Evolutionary conservation across 805 yeast species (phyloP), one percentile per base, ranked within the genome.

Genomic region (Candida fluviatilis): DNA sequence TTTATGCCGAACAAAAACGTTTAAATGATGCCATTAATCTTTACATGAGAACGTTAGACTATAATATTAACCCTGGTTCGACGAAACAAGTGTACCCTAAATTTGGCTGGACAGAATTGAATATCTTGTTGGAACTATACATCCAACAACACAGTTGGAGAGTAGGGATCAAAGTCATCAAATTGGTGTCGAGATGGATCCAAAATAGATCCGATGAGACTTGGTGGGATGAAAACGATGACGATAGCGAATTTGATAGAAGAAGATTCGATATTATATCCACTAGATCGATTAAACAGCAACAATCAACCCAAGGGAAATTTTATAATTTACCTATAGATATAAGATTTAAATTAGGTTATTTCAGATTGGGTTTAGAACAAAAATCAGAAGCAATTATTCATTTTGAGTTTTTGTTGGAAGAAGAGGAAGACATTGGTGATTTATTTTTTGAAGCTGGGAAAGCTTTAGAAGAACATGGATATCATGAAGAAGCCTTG

Each of bases 91-190:
- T 40, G 46, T 59, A 59, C 19, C 72, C 87, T 1, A 58, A 59
- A 16, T 93, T 91, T 57, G 88, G 80, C 35, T 93, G 95, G 95
- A 83, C 95, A 0, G 90, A 86, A 42, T 68, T 91, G 34, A 91
- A 93, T 51, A 86, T 88, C 42, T 65, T 91, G 31, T 74, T 85
- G 6, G 98, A 93, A 51, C 64, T 91, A 27, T 84, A 84, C 50
- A 71, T 80, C n/a, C 76, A 78, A 37, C 82, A 79, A 40, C 79
- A 76, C 31, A 78, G 83, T 4, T 84, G 79, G 71, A 57, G 57
- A 7, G 65, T 75, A 8, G 93, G 90, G 1, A 73, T 88, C 13
- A 74, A 72, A 39, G 69, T 80, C 1, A 73, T 88, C 23, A 84
- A 84, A 48, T 64, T 73, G 19, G 83, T 85, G 8, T 77, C 95